Percentiles rank a stretch among this genome's conserved stretches.
phyloP scores from a whole-genome alignment of 805 yeast genomes.

The Wickerhamiella dianesei region DNA sequence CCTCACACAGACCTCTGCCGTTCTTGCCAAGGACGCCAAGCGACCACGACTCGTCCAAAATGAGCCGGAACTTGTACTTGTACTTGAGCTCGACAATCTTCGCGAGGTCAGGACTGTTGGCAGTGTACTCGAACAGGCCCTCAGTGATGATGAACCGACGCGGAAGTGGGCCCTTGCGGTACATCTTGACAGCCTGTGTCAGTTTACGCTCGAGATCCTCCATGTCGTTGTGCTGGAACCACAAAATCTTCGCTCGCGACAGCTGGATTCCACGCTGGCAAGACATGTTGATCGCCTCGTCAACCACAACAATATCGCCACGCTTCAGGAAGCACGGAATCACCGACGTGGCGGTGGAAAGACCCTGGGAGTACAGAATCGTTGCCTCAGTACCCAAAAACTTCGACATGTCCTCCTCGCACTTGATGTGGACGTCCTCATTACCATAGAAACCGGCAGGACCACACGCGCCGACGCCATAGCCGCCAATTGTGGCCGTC shows the following conservation, averaged over 20 bases:
- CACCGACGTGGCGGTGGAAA: constrained; percentile 73
- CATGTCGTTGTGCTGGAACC: constrained; percentile 81
- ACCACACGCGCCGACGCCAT: constrained; percentile 97
- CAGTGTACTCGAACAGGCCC: constrained; percentile 69
- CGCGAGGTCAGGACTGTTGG: constrained; percentile 63
- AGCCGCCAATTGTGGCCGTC: constrained; percentile 41
- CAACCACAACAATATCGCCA: constrained; percentile 86
- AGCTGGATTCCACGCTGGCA: constrained; percentile 80
- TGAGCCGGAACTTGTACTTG: constrained; percentile 70
- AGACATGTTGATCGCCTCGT: constrained; percentile 58
- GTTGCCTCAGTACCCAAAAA: constrained; percentile 68
- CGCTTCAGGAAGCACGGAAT: constrained; percentile 89
- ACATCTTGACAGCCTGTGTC: constrained; percentile 40
- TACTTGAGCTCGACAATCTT: constrained; percentile 60
- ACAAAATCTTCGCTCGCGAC: constrained; percentile 67
- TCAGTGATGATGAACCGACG: constrained; percentile 87
- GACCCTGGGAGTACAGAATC: constrained; percentile 87
- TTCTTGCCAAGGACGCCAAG: constrained; percentile 73
- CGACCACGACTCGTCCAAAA: constrained; percentile 77
- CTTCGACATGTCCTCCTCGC: constrained; percentile 60
- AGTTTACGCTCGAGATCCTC: constrained; percentile 63
- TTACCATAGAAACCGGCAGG: constrained; percentile 97
- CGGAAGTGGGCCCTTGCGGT: constrained; percentile 57
- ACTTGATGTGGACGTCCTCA: constrained; percentile 74
- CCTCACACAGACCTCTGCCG: constrained; percentile 80